Evolutionary conservation across 2,329 filamentous ascomycete genomes (phyloP).

Genomic region (Metarhizium robertsii): DNA sequence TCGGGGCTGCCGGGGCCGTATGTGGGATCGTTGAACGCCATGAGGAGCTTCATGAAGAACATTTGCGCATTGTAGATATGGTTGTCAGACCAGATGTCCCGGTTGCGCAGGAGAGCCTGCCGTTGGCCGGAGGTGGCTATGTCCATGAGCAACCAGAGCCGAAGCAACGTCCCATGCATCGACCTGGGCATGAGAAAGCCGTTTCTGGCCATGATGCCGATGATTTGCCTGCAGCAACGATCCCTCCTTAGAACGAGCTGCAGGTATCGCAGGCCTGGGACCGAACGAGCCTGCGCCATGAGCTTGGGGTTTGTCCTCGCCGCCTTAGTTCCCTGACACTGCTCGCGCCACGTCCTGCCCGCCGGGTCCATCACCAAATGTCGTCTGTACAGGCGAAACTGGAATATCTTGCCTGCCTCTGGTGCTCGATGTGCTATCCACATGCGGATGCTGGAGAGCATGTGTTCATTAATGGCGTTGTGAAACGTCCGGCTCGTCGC

Average conservation of each 20-base stretch:
- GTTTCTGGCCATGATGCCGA: slow-evolving; percentile 47
- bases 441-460: slow-evolving; percentile 47
- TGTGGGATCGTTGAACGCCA: slow-evolving; percentile 58
- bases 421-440: slow-evolving; percentile 46
- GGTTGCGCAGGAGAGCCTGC: slow-evolving; percentile 41
- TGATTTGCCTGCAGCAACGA: slow-evolving; percentile 48
- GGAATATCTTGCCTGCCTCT: slow-evolving; percentile 47
- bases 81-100: slow-evolving; percentile 42
- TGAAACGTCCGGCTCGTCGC: slow-evolving; percentile 55
- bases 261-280: slow-evolving; percentile 60
- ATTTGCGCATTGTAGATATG: slow-evolving; percentile 54
- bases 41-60: slow-evolving; percentile 63
- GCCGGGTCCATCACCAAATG: slow-evolving; percentile 53
- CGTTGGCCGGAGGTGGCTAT: slow-evolving; percentile 48
- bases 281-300: slow-evolving; percentile 29
- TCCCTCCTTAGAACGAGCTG: slow-evolving; percentile 55
- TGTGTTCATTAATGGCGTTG: slow-evolving; percentile 46
- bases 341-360: slow-evolving; percentile 28
- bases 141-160: slow-evolving; percentile 68
- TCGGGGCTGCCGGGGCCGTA: slow-evolving; percentile 39
- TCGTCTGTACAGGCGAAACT: slow-evolving; percentile 47
- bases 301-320: slow-evolving; percentile 5
- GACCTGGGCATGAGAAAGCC: slow-evolving; percentile 46
- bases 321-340: slow-evolving; percentile 6
- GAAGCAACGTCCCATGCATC: slow-evolving; percentile 42